A percentile compares a stretch with the other conserved stretches of the same genome.
Conservation (phyloP, 129 eudicot species). For the Tagetes patula region DNA sequence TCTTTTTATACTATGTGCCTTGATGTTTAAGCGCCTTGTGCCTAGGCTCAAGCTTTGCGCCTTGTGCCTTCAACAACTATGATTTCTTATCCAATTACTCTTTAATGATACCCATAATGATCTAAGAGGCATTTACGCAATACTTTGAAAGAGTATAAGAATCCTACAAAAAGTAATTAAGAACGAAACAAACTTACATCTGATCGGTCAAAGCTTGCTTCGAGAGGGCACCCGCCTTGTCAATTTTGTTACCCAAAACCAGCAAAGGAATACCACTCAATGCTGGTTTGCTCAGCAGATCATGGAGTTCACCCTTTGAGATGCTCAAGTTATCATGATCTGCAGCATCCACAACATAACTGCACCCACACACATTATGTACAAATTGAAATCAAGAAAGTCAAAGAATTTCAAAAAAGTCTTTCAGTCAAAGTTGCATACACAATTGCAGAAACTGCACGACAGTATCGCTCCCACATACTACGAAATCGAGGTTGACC, state of each 20-base stretch:
- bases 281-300: constrained; percentile 82
- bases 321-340: constrained; percentile 87
- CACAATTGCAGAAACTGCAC: constrained; percentile 99
- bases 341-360: constrained; percentile 99
- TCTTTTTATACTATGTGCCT: too few relatives aligned
- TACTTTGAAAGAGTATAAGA: background rate
- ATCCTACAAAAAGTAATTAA: background rate
- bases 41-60: too few relatives aligned
- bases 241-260: constrained; percentile 93
- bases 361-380: constrained; percentile 20
- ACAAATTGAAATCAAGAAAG: background rate
- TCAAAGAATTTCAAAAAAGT: background rate
- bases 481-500: constrained; percentile 99
- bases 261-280: constrained; percentile 85
- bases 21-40: too few relatives aligned
- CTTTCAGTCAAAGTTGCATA: constrained; percentile 35
- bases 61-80: too few relatives aligned
- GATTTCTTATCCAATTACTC: background rate
- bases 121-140: background rate
- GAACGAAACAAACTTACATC: constrained; percentile 49
- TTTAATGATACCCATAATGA: background rate
- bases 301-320: constrained; percentile 93
- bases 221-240: constrained; percentile 86
- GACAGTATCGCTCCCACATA: constrained; percentile 99
- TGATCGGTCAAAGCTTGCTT: constrained; percentile 89